These are phyloP conservation scores for Hypoxylon sp. DNA, from an alignment of 2,329 filamentous ascomycete genomes.

Conservation along the genomic window DNA sequence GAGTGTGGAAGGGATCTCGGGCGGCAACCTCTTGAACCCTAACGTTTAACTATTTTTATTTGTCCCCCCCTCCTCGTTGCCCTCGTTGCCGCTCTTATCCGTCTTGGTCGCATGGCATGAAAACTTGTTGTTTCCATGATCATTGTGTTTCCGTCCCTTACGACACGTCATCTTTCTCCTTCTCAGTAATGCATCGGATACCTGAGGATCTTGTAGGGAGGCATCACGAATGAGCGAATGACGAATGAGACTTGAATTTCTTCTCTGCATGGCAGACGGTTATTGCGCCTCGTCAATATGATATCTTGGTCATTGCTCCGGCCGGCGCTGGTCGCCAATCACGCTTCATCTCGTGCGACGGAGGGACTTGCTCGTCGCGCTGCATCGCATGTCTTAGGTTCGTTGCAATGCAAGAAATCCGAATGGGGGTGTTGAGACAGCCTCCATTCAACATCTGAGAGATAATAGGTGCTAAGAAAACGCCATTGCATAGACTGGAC, in stretches of 20 bases:
- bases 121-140: constrained; percentile 32
- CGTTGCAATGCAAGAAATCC: constrained; percentile 40
- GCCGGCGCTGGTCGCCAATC: constrained; percentile 52
- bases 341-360: constrained; percentile 49
- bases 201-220: constrained; percentile 36
- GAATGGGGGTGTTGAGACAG: constrained; percentile 17
- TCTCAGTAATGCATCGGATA: constrained; percentile 27
- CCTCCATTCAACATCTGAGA: constrained; percentile 24
- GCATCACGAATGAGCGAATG: constrained; percentile 46
- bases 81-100: constrained; percentile 37
- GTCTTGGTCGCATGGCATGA: constrained; percentile 31
- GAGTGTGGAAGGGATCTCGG: constrained; percentile 28
- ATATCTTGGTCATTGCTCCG: constrained; percentile 51
- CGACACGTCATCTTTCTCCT: constrained; percentile 18
- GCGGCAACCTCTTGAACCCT: constrained; percentile 26
- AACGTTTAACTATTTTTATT: constrained; percentile 28
- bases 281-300: constrained; percentile 47
- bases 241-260: constrained; percentile 41
- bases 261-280: constrained; percentile 48
- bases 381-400: constrained; percentile 53
- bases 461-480: constrained; percentile 49
- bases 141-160: constrained; percentile 19
- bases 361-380: constrained; percentile 48
- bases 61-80: constrained; percentile 7
- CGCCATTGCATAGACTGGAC: constrained; percentile 48